These are phyloP conservation scores for Didymella pomorum DNA, from an alignment of 2,329 filamentous ascomycete genomes.

Conservation along the genomic window DNA sequence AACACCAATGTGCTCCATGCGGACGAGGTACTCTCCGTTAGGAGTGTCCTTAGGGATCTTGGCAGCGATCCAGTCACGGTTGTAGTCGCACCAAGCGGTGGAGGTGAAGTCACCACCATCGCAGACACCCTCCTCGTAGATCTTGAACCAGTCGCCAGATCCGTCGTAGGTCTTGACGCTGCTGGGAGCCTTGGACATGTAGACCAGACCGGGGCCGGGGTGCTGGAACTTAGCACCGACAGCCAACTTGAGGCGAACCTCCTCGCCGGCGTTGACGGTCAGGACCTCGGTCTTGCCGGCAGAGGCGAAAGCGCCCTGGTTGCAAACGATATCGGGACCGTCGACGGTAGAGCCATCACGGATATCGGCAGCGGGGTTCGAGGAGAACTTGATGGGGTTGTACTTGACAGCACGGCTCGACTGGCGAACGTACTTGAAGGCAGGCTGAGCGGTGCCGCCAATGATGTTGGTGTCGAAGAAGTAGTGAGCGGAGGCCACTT, in stretches of 20 bases:
- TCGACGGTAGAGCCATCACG: constrained; percentile 32
- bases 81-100: constrained; percentile 37
- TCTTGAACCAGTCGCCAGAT: constrained; percentile 45
- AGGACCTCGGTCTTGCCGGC: constrained; percentile 16
- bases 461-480: constrained; percentile 35
- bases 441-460: constrained; percentile 20
- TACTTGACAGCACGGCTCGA: constrained; percentile 31
- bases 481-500: constrained; percentile 36
- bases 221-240: constrained; percentile 36
- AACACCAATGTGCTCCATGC: constrained; percentile 55
- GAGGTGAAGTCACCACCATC: constrained; percentile 28
- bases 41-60: constrained; percentile 51
- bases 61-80: constrained; percentile 35
- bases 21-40: constrained; percentile 55
- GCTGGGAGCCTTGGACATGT: constrained; percentile 41
- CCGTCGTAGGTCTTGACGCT: constrained; percentile 32
- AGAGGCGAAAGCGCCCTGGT: constrained; percentile 32
- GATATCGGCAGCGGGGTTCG: constrained; percentile 26
- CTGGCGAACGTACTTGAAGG: constrained; percentile 33
- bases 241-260: constrained; percentile 30
- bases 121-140: constrained; percentile 35
- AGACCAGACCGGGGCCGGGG: constrained; percentile 36
- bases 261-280: constrained; percentile 35
- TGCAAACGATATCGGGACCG: constrained; percentile 40
- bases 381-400: constrained; percentile 38